A percentile compares a stretch with the other conserved stretches of the same genome.
phyloP scores from a whole-genome alignment of 768 basidiomycete genomes.

The Termitomyces bulborhizus region DNA sequence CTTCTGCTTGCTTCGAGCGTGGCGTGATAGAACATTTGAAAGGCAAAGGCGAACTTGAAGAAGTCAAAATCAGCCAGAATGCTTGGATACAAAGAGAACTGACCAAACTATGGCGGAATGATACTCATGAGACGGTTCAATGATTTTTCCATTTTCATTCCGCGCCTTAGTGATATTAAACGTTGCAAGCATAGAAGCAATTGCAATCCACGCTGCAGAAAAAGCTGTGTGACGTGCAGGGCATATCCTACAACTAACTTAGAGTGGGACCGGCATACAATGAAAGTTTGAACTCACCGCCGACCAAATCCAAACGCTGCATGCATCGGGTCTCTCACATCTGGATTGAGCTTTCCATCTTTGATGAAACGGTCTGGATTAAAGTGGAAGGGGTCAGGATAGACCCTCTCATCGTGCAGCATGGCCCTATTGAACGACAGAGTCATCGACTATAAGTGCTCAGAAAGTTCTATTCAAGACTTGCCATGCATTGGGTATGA shows the following conservation, averaged over 20 bases:
- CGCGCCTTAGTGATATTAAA: slow-evolving; percentile 20
- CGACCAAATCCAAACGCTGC: slow-evolving; percentile 17
- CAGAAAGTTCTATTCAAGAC: neutral
- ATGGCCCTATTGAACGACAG: slow-evolving; percentile 23
- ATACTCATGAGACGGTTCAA: slow-evolving; percentile 10
- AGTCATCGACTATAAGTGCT: neutral
- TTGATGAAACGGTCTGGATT: slow-evolving; percentile 30
- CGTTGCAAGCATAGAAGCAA: slow-evolving; percentile 22
- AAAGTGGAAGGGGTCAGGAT: slow-evolving; percentile 25
- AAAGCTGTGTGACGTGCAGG: slow-evolving; percentile 28
- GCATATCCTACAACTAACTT: slow-evolving; percentile 16
- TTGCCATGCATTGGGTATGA: slow-evolving; percentile 26
- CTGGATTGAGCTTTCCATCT: slow-evolving; percentile 14
- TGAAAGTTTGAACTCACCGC: slow-evolving; percentile 3
- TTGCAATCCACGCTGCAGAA: slow-evolving; percentile 22
- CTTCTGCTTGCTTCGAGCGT: slow-evolving; percentile 4
- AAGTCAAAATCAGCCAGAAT: neutral
- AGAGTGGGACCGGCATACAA: too few species aligned
- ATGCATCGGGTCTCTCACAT: slow-evolving; percentile 9
- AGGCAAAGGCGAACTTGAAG: neutral
- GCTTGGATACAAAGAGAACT: neutral
- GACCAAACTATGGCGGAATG: slow-evolving; percentile 6
- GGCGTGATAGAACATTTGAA: slow-evolving; percentile 7
- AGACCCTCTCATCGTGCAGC: slow-evolving; percentile 22
- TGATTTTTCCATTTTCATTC: slow-evolving; percentile 12